phyloP scores from a whole-genome alignment of 352 stramenopile genomes.

The Phytophthora europaea region DNA sequence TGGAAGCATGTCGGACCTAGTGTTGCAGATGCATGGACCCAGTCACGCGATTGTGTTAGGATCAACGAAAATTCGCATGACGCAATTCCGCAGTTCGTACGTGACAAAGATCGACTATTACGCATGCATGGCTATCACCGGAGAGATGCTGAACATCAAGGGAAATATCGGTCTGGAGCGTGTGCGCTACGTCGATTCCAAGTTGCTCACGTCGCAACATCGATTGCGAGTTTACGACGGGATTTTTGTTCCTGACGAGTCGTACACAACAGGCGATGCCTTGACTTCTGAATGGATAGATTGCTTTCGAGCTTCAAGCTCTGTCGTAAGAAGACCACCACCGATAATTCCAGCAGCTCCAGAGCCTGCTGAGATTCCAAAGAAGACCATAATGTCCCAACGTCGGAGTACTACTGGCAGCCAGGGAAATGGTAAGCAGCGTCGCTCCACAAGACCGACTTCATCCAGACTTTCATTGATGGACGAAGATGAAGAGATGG shows the following conservation, averaged over 20 bases:
- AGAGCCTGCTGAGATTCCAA: slow-evolving; percentile 3
- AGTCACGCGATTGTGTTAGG: slow-evolving; percentile 68
- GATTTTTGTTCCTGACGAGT: slow-evolving; percentile 77
- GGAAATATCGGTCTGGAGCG: slow-evolving; percentile 84
- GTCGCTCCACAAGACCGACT: slow-evolving; percentile 15
- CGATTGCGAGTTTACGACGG: slow-evolving; percentile 73
- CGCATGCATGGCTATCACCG: slow-evolving; percentile 80
- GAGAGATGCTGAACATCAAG: slow-evolving; percentile 89
- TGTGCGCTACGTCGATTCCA: slow-evolving; percentile 78
- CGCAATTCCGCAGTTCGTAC: slow-evolving; percentile 85
- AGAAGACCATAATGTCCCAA: background rate
- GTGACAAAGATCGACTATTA: slow-evolving; percentile 90
- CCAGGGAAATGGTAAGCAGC: background rate
- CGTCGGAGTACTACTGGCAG: slow-evolving; percentile 11
- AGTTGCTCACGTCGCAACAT: slow-evolving; percentile 71
- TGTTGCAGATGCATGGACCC: slow-evolving; percentile 45
- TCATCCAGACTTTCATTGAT: slow-evolving; percentile 51
- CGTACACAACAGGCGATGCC: slow-evolving; percentile 69
- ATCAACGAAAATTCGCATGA: slow-evolving; percentile 81
- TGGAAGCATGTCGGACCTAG: slow-evolving; percentile 44
- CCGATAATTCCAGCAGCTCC: background rate
- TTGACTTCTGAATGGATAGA: slow-evolving; percentile 88
- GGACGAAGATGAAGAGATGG: slow-evolving; percentile 71
- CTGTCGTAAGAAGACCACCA: slow-evolving; percentile 22
- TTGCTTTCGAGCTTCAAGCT: slow-evolving; percentile 56